phyloP scores from a whole-genome alignment of 2,329 filamentous ascomycete species.

The Aspergillus ochraceoroseus region DNA sequence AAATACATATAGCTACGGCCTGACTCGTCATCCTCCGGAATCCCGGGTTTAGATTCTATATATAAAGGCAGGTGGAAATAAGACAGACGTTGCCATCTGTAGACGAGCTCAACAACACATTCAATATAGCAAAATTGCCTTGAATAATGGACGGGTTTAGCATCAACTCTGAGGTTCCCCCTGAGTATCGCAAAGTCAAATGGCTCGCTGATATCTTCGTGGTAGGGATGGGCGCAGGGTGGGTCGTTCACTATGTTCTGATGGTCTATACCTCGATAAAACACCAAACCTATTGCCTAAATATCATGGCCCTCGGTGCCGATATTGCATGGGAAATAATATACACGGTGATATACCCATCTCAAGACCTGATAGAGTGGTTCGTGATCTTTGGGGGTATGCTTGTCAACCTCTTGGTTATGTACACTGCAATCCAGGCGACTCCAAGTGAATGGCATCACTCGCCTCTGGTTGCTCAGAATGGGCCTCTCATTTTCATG shows the following conservation, averaged over 20 bases:
- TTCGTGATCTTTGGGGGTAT: constrained; percentile 8
- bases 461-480: constrained; percentile 17
- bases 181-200: constrained; percentile 8
- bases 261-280: constrained; percentile 18
- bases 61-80: no score
- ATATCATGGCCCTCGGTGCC: constrained; percentile 17
- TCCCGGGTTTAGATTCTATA: no score
- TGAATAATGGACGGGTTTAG: constrained; percentile 9
- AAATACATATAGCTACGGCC: no score
- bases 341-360: constrained; percentile 18
- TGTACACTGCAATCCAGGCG: constrained; percentile 16
- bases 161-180: neutral
- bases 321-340: constrained; percentile 22
- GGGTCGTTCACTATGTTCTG: constrained; percentile 16
- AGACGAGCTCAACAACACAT: no score
- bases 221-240: constrained; percentile 15
- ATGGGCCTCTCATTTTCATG: constrained; percentile 13
- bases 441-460: constrained; percentile 18
- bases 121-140: neutral
- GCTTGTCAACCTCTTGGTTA: constrained; percentile 14
- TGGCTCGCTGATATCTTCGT: constrained; percentile 9
- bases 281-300: constrained; percentile 18
- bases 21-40: no score
- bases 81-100: no score
- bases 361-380: constrained; percentile 11